A percentile compares a stretch with the other conserved stretches of the same genome.
phyloP scores from a whole-genome alignment of 805 yeast species.

The Monosporozyma unispora region DNA sequence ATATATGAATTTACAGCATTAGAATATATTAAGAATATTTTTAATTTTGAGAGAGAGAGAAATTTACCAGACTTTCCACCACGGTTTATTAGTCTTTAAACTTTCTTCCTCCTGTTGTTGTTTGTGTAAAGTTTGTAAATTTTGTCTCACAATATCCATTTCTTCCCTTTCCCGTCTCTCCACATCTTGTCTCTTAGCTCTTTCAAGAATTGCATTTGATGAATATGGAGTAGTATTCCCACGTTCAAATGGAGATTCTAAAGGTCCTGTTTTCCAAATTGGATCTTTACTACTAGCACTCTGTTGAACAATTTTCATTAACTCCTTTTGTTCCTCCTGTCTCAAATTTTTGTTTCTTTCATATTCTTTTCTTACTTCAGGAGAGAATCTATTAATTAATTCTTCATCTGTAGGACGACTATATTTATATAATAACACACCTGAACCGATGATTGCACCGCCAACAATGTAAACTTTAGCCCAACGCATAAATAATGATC shows the following conservation, averaged over 20 bases:
- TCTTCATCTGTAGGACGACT: slow-evolving; percentile 84
- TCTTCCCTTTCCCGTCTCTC: slow-evolving; percentile 3
- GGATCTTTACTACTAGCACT: slow-evolving; percentile 68
- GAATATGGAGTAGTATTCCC: background rate
- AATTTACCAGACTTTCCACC: slow-evolving; percentile 10
- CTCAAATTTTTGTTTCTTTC: slow-evolving; percentile 55
- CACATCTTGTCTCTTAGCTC: slow-evolving; percentile 1
- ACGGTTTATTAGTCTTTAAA: background rate
- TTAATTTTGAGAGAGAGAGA: background rate
- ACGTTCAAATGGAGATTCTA: slow-evolving; percentile 57
- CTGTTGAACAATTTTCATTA: slow-evolving; percentile 55
- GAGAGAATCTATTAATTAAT: slow-evolving; percentile 62
- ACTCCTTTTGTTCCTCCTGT: slow-evolving; percentile 56
- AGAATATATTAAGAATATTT: background rate
- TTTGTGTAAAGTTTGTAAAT: background rate
- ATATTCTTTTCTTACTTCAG: slow-evolving; percentile 72
- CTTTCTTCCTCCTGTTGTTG: slow-evolving; percentile 5
- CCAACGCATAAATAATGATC: slow-evolving; percentile 52
- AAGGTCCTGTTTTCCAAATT: slow-evolving; percentile 71
- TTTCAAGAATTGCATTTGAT: background rate
- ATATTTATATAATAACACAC: slow-evolving; percentile 61
- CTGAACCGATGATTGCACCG: slow-evolving; percentile 59
- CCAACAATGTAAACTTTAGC: slow-evolving; percentile 50
- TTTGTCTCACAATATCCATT: background rate
- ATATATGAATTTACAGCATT: background rate